Evolutionary conservation across 352 stramenopile species (phyloP).

Genomic region (Phytophthora foliorum): DNA sequence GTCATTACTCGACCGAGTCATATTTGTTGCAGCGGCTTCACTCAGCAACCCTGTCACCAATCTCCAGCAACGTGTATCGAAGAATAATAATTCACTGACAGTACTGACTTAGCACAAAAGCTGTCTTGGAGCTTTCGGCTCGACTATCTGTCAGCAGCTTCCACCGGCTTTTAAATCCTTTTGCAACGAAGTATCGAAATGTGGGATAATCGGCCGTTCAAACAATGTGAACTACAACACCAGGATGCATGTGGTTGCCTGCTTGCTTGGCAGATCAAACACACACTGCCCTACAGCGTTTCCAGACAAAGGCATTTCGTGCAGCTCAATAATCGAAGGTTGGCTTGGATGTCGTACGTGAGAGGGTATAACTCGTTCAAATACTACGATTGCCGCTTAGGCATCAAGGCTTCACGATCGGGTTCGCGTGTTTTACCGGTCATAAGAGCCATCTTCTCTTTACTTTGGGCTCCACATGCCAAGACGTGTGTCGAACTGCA

Average conservation of each 20-base stretch:
- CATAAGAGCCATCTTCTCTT: conserved; percentile 5
- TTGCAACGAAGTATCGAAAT: conserved; percentile 11
- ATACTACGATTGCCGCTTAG: too few species aligned
- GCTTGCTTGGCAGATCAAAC: not conserved
- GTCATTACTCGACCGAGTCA: conserved; percentile 4
- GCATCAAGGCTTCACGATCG: not conserved
- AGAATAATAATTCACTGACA: not conserved
- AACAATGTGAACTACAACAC: conserved; percentile 7
- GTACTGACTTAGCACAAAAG: not conserved
- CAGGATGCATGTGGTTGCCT: conserved; percentile 4
- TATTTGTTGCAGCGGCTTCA: conserved; percentile 26
- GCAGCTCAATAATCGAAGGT: not conserved
- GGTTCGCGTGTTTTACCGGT: not conserved
- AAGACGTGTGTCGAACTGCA: conserved; percentile 90
- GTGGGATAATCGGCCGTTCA: conserved; percentile 17
- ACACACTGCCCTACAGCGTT: not conserved
- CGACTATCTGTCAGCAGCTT: not conserved
- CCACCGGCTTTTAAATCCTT: not conserved
- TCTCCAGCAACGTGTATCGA: not conserved
- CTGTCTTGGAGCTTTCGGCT: not conserved
- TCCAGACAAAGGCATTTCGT: conserved; percentile 1
- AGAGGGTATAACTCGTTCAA: not conserved
- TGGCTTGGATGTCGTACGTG: conserved; percentile 1
- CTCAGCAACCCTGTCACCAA: not conserved
- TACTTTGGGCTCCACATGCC: conserved; percentile 92